Evolutionary conservation across 2,329 filamentous ascomycete species (phyloP).

Genomic region (Leptographium lundbergii): DNA sequence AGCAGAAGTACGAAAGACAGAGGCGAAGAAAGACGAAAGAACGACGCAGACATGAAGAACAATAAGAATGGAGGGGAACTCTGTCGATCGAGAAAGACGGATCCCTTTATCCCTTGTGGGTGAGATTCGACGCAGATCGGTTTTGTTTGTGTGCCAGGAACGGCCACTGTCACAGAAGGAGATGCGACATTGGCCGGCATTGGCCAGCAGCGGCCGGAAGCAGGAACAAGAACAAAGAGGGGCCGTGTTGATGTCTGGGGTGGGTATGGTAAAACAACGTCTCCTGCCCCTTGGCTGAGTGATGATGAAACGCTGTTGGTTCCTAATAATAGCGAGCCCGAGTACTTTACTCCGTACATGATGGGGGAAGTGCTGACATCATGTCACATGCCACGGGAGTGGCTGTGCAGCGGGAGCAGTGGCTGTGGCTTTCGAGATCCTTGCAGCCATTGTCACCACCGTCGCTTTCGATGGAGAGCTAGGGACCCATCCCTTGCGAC

Average conservation of each 20-base stretch:
- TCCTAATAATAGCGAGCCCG: background rate
- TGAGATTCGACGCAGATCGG: background rate
- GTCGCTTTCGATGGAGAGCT: too few relatives aligned
- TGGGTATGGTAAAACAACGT: background rate
- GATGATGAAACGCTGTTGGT: background rate
- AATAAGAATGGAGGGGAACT: too few relatives aligned
- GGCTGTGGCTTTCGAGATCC: background rate
- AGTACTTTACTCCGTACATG: background rate
- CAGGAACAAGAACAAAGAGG: background rate
- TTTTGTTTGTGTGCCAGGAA: background rate
- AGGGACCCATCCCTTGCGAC: too few relatives aligned
- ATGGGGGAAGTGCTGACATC: too few relatives aligned
- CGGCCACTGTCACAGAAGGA: background rate
- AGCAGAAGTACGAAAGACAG: background rate
- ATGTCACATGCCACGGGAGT: background rate
- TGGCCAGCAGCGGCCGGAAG: background rate
- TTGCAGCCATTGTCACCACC: too few relatives aligned
- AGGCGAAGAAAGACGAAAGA: background rate
- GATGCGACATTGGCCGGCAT: background rate
- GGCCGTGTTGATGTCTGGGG: background rate
- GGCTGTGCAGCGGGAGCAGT: background rate
- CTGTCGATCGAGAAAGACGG: too few relatives aligned
- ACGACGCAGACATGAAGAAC: background rate
- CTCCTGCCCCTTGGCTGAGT: background rate
- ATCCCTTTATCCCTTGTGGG: background rate